Percentiles rank a stretch among this genome's conserved stretches.
Evolutionary conservation across 2,329 filamentous ascomycete species (phyloP).

Genomic region (Pseudogymnoascus sp.): DNA sequence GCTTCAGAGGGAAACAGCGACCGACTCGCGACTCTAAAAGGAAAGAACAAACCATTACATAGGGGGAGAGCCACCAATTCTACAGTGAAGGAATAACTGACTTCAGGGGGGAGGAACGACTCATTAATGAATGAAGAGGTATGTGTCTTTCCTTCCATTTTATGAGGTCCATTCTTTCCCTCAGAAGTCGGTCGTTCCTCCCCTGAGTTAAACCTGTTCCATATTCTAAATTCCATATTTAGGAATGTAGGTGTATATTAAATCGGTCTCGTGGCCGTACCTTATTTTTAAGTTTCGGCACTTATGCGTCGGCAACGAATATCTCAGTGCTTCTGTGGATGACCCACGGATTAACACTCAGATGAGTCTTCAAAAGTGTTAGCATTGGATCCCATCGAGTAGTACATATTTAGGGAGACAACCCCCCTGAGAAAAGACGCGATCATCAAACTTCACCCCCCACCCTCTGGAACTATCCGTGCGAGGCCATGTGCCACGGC

Average conservation of each 20-base stretch:
- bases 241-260: not conserved
- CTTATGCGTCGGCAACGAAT: slow-evolving; percentile 27
- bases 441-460: slow-evolving; percentile 27
- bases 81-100: not conserved
- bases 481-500: slow-evolving; percentile 24
- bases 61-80: too few relatives aligned
- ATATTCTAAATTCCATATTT: not conserved
- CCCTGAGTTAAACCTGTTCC: not conserved
- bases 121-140: not conserved
- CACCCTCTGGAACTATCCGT: slow-evolving; percentile 17
- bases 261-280: not conserved
- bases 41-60: not conserved
- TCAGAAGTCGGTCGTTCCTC: not conserved
- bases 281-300: not conserved
- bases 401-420: slow-evolving; percentile 20
- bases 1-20: not conserved
- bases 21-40: not conserved
- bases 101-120: not conserved
- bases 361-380: not conserved
- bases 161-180: not conserved
- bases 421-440: slow-evolving; percentile 24
- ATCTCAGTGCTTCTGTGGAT: slow-evolving; percentile 25
- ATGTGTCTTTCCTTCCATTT: too few relatives aligned
- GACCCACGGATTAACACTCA: slow-evolving; percentile 28
- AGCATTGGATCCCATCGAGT: not conserved